Base-by-base conservation (phyloP, 495 filamentous ascomycete species). In the Pseudoneurospora amorphoporcata region DNA sequence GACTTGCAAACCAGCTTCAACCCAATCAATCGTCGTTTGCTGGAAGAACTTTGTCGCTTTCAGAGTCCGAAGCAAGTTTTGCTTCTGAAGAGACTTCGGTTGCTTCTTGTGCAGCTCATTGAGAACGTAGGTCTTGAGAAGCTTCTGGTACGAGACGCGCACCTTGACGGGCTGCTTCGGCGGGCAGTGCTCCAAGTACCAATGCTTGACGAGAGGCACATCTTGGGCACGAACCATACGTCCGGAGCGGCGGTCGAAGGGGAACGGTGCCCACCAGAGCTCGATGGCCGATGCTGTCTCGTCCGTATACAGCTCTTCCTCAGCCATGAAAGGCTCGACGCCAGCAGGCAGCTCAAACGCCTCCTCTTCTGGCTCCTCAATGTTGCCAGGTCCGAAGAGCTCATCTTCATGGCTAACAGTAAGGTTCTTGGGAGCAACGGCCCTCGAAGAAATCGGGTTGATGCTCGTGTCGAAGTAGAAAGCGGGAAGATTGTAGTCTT, bases 41-140 rank as follows among this genome's bases (percentile, higher is more conserved):
- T 99, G 96, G 87, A 99, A 99, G 83, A 98, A 99, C 79, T 98
- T 99, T 37, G 96, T 99, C 68, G 91, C 89, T 79, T 97, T 97
- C 75, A 99, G 79, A 1, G 92, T 95, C 77, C 89, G 91, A 80
- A 98, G 87, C 68, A 99, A 82, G 79, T 94, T 92, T 81, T 99
- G 96, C 79, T 95, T 97, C 82, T 93, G 97, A 75, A 97, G 91
- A 7, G 94, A 92, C 85, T 99, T 98, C 10, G 94, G 93, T 73
- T 91, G 91, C 78, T 92, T 95, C 83, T 95, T 95, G 79, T 99
- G 96, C 37, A 99, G 84, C 80, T 97, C 94, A 75, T 99, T 99
- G 74, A 99, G 88, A 32, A 99, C 96, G 75, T 89, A 99, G 5
- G 91, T 94, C 84, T 99, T 99, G 53, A 99, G 86, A 69, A 99